phyloP scores from a whole-genome alignment of 768 basidiomycete genomes.

The Kwoniella mangroviensis region DNA sequence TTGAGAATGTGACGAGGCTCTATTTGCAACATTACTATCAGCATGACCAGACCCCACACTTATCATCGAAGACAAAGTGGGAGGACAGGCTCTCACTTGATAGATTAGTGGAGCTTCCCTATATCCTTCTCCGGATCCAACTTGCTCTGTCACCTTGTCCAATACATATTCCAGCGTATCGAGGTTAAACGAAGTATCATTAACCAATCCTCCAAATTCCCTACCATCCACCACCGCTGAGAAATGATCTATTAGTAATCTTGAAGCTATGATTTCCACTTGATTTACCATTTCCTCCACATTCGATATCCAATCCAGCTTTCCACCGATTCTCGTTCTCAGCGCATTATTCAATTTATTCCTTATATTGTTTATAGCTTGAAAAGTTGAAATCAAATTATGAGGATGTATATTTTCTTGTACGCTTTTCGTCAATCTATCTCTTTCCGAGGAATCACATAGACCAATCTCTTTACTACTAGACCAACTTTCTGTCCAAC shows the following conservation, averaged over 20 bases:
- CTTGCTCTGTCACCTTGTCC: constrained; percentile 67
- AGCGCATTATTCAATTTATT: constrained; percentile 49
- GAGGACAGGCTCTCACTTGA: constrained; percentile 57
- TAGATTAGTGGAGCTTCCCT: constrained; percentile 65
- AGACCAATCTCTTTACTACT: constrained; percentile 71
- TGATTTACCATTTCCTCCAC: constrained; percentile 70
- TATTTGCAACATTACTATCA: not conserved
- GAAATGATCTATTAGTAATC: constrained; percentile 66
- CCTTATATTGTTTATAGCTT: constrained; percentile 65
- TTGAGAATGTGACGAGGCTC: not conserved
- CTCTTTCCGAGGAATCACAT: constrained; percentile 69
- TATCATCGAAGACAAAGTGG: constrained; percentile 58
- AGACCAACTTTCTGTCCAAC: constrained; percentile 85
- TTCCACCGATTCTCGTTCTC: constrained; percentile 19
- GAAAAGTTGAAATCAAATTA: constrained; percentile 73
- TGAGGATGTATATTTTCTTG: constrained; percentile 69
- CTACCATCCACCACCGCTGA: constrained; percentile 69
- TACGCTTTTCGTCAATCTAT: constrained; percentile 73
- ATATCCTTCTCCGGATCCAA: constrained; percentile 68
- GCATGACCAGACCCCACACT: not conserved
- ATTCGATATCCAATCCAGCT: constrained; percentile 65
- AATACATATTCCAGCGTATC: constrained; percentile 80
- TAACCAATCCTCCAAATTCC: constrained; percentile 78
- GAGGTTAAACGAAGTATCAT: constrained; percentile 69
- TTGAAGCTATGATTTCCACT: constrained; percentile 69